phyloP scores from a whole-genome alignment of 139 green algal species.

The Yamagishiella unicocca region DNA sequence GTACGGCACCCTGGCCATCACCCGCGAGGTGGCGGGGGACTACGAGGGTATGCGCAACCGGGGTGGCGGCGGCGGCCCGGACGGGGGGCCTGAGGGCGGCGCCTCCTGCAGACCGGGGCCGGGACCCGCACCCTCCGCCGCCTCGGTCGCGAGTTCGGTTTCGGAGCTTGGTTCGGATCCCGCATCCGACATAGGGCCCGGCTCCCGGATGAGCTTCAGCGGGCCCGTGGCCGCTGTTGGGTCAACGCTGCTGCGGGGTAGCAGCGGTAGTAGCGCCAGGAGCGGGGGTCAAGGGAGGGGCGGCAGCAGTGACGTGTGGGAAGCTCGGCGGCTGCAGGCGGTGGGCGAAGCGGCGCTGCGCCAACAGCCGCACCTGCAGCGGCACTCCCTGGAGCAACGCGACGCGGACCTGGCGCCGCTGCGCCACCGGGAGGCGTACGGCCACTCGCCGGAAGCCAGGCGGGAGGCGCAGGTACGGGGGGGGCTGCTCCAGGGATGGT shows the following conservation, averaged over 20 bases:
- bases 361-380: neutral
- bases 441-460: constrained; percentile 32
- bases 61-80: neutral
- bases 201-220: no score
- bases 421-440: constrained; percentile 13
- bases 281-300: neutral
- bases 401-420: constrained; percentile 91
- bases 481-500: neutral
- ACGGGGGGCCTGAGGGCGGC: neutral
- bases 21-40: constrained; percentile 73
- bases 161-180: no score
- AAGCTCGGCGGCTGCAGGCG: neutral
- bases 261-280: neutral
- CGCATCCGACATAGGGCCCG: no score
- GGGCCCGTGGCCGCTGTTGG: no score
- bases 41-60: constrained; percentile 66
- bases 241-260: no score
- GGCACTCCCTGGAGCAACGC: constrained; percentile 72
- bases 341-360: neutral
- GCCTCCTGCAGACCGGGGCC: no score
- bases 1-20: constrained; percentile 83
- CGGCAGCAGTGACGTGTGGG: neutral
- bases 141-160: no score
- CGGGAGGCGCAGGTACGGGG: constrained; percentile 30
- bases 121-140: no score